These are phyloP conservation scores for Epichloe hybrida DNA, from an alignment of 2,329 filamentous ascomycete species.

Conservation along the genomic window DNA sequence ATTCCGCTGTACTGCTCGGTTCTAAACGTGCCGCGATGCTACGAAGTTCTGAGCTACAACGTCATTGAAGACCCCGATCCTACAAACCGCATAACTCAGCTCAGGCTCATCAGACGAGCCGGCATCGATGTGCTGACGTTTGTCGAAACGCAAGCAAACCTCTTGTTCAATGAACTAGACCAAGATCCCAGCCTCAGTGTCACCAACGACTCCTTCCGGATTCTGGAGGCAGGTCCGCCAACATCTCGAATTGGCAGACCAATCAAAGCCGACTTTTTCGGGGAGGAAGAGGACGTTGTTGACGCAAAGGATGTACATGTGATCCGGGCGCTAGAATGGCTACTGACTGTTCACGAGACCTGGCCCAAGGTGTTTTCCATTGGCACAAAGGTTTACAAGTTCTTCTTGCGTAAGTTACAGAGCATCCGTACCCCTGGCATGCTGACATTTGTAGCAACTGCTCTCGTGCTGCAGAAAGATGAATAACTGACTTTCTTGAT, in stretches of 20 bases:
- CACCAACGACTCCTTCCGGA: constrained; percentile 33
- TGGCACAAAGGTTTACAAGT: constrained; percentile 63
- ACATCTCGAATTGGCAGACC: constrained; percentile 37
- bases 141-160: constrained; percentile 50
- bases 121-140: constrained; percentile 61
- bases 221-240: constrained; percentile 29
- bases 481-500: background rate
- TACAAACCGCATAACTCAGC: constrained; percentile 50
- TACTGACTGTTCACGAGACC: constrained; percentile 57
- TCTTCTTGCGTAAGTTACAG: constrained; percentile 60
- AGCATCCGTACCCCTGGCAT: background rate
- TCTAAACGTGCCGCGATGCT: constrained; percentile 48
- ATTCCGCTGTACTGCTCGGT: constrained; percentile 83
- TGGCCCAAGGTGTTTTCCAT: constrained; percentile 58
- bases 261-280: constrained; percentile 60
- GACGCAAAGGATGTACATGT: constrained; percentile 53
- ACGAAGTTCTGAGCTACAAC: constrained; percentile 62
- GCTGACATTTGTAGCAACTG: background rate
- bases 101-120: constrained; percentile 63
- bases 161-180: constrained; percentile 37
- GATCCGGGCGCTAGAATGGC: constrained; percentile 76
- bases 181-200: constrained; percentile 18
- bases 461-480: background rate
- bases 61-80: constrained; percentile 58
- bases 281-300: constrained; percentile 39